Evolutionary conservation across 1,139 yeast genomes (phyloP).

Genomic region (Candida anutae): DNA sequence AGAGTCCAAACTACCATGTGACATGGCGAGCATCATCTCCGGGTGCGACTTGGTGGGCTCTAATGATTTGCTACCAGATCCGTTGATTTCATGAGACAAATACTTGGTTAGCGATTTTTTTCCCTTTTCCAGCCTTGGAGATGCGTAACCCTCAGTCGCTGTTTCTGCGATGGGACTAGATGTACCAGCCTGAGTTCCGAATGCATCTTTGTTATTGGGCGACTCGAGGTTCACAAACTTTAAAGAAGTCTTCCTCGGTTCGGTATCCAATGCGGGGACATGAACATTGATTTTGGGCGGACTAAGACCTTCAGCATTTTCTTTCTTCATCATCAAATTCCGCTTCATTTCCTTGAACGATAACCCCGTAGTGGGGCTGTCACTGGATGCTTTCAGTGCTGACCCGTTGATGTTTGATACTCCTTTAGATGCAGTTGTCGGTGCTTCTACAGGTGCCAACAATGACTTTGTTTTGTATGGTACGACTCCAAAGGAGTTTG

Average conservation of each 20-base stretch:
- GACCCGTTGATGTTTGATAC: not conserved
- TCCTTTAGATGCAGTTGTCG: not conserved
- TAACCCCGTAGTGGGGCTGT: not conserved
- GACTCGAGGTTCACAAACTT: slow-evolving; percentile 19
- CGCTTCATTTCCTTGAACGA: slow-evolving; percentile 33
- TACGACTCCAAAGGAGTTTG: slow-evolving; percentile 30
- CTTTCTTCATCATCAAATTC: slow-evolving; percentile 12
- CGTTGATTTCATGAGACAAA: slow-evolving; percentile 22
- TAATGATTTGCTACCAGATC: slow-evolving; percentile 8
- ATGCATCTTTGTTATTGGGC: slow-evolving; percentile 3
- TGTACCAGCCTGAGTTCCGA: too few relatives aligned
- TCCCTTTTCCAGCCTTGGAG: slow-evolving; percentile 1
- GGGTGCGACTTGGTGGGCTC: slow-evolving; percentile 38
- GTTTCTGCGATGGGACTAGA: too few relatives aligned
- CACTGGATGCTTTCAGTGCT: not conserved
- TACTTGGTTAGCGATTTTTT: slow-evolving; percentile 16
- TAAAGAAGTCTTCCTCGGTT: slow-evolving; percentile 6
- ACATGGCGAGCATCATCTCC: slow-evolving; percentile 15
- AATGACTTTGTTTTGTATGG: slow-evolving; percentile 39
- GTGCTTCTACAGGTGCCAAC: slow-evolving; percentile 17
- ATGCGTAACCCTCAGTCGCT: too few relatives aligned
- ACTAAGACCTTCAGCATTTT: slow-evolving; percentile 1
- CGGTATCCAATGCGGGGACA: slow-evolving; percentile 2
- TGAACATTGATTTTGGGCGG: slow-evolving; percentile 4
- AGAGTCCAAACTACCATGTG: too few relatives aligned